Conservation (phyloP, 352 stramenopile species). For the Phytophthora agathidicida region DNA sequence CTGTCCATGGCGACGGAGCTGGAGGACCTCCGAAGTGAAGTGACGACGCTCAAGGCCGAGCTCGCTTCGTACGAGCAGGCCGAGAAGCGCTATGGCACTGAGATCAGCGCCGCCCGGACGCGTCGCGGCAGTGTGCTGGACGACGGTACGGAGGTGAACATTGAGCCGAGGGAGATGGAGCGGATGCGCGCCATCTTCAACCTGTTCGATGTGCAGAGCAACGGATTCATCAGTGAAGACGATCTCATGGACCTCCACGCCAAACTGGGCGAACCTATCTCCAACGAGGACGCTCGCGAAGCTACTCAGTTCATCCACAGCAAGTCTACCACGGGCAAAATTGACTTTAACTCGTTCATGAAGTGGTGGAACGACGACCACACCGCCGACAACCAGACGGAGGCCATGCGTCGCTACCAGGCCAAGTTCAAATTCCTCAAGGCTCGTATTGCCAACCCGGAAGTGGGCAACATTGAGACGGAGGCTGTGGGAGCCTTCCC, state of each 20-base stretch:
- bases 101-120: conserved; percentile 55
- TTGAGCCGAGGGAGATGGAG: conserved; percentile 85
- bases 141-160: conserved; percentile 79
- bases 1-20: conserved; percentile 69
- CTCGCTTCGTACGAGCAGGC: conserved; percentile 79
- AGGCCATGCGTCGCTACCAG: conserved; percentile 85
- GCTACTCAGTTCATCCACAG: conserved; percentile 77
- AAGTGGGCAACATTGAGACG: conserved; percentile 83
- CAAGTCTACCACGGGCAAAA: conserved; percentile 53
- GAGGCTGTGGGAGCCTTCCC: conserved; percentile 78
- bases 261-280: conserved; percentile 86
- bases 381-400: conserved; percentile 64
- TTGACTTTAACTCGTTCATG: conserved; percentile 90
- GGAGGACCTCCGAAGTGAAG: conserved; percentile 77
- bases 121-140: conserved; percentile 76
- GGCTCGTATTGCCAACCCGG: conserved; percentile 83
- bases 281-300: conserved; percentile 70
- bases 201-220: conserved; percentile 82
- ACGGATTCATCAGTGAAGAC: conserved; percentile 80
- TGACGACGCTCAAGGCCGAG: conserved; percentile 72
- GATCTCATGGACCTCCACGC: conserved; percentile 83
- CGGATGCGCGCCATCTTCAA: conserved; percentile 87
- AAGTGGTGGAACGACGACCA: conserved; percentile 91
- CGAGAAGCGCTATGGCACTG: conserved; percentile 74
- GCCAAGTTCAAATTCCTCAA: conserved; percentile 92